These are phyloP conservation scores for Hansfordia pulvinata DNA, from an alignment of 2,329 filamentous ascomycete species.

Conservation along the genomic window DNA sequence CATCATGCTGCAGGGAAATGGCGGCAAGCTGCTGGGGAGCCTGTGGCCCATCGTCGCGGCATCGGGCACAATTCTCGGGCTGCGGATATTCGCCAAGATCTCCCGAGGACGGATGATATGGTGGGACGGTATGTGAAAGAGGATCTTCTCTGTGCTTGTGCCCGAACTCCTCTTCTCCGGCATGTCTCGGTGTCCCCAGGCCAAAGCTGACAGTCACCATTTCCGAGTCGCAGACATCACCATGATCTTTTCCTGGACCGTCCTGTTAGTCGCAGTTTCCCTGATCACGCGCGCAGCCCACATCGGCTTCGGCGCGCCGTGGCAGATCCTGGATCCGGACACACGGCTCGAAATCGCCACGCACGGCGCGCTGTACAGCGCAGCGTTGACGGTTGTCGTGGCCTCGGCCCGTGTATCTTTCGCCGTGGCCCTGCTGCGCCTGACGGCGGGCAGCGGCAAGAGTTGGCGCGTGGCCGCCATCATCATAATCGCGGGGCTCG, in stretches of 20 bases:
- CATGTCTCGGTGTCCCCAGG: no score
- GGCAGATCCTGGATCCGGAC: not conserved
- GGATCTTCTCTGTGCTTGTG: no score
- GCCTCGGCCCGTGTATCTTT: slow-evolving; percentile 1
- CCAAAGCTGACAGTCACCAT: no score
- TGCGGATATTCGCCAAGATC: slow-evolving; percentile 3
- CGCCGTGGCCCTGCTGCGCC: slow-evolving; percentile 1
- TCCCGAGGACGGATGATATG: slow-evolving; percentile 1
- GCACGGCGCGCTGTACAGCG: slow-evolving; percentile 1
- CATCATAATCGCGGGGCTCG: slow-evolving; percentile 1
- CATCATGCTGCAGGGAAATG: no score
- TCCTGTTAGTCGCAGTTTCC: slow-evolving; percentile 1
- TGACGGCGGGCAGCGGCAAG: not conserved
- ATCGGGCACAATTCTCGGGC: slow-evolving; percentile 1
- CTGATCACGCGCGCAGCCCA: slow-evolving; percentile 1
- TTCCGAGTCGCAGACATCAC: not conserved
- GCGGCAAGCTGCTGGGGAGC: no score
- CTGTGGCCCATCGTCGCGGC: slow-evolving; percentile 1
- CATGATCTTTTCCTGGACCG: slow-evolving; percentile 1
- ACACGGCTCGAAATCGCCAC: slow-evolving; percentile 1
- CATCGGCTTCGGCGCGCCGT: slow-evolving; percentile 1
- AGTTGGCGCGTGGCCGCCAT: not conserved
- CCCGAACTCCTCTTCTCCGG: no score
- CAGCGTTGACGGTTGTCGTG: slow-evolving; percentile 1
- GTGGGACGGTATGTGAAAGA: slow-evolving; percentile 3